A percentile compares a stretch with the other conserved stretches of the same genome.
phyloP scores from a whole-genome alignment of 2,329 filamentous ascomycete species.

The Daldinia sp. region DNA sequence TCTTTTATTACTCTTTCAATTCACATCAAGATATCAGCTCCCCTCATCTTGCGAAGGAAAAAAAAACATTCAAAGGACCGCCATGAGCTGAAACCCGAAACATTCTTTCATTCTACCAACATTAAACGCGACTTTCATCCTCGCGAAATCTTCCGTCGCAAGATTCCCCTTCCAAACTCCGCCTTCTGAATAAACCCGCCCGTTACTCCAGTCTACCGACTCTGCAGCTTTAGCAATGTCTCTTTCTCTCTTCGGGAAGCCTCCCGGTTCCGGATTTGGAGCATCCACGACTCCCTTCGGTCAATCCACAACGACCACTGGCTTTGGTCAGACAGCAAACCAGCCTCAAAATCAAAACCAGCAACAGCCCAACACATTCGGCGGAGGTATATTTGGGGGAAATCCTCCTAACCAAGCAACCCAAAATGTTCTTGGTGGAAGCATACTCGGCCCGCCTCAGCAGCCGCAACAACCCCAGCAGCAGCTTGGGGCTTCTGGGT shows the following conservation, averaged over 20 bases:
- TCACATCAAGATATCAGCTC: slow-evolving; percentile 4
- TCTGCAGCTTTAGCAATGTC: slow-evolving; percentile 42
- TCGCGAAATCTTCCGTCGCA: slow-evolving; percentile 20
- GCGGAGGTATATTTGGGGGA: slow-evolving; percentile 51
- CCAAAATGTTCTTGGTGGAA: slow-evolving; percentile 48
- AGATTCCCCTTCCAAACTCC: not conserved
- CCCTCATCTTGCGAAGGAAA: slow-evolving; percentile 4
- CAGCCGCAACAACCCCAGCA: slow-evolving; percentile 54
- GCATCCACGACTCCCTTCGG: slow-evolving; percentile 41
- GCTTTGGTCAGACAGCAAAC: slow-evolving; percentile 58
- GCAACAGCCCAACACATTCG: slow-evolving; percentile 29
- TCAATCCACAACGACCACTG: slow-evolving; percentile 42
- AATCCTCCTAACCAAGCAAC: slow-evolving; percentile 47
- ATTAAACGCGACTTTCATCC: slow-evolving; percentile 27
- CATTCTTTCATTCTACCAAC: slow-evolving; percentile 26
- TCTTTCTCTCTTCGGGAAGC: slow-evolving; percentile 46
- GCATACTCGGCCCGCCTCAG: slow-evolving; percentile 50
- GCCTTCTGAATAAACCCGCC: not conserved
- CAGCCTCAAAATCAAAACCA: slow-evolving; percentile 53
- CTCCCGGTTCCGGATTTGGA: slow-evolving; percentile 32
- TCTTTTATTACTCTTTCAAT: not conserved
- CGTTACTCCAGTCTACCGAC: not conserved
- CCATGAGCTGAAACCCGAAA: slow-evolving; percentile 34
- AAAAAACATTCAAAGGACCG: slow-evolving; percentile 10
- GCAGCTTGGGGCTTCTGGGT: slow-evolving; percentile 57